phyloP scores from a whole-genome alignment of 2,329 filamentous ascomycete genomes.

The Tetracladium maxilliforme region DNA sequence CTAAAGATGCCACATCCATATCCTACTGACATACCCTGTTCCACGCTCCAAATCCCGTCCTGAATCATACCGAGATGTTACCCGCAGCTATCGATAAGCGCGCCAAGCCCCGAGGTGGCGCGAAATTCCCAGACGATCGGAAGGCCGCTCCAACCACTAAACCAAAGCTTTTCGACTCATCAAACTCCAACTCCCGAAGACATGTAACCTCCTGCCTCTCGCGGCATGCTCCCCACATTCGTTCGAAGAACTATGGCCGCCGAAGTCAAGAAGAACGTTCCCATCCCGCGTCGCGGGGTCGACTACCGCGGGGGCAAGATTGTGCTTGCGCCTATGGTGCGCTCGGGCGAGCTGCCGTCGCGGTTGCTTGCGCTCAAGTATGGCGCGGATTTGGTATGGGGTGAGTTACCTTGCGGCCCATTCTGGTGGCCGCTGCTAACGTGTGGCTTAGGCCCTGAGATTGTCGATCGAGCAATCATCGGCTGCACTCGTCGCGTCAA shows the following conservation, averaged over 20 bases:
- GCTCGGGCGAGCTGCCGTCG: constrained; percentile 88
- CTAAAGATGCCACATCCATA: too few species aligned
- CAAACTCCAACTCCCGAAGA: too few species aligned
- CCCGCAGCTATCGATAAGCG: too few species aligned
- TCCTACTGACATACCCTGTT: too few species aligned
- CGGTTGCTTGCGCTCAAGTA: constrained; percentile 83
- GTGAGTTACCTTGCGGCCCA: constrained; percentile 26
- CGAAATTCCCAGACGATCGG: too few species aligned
- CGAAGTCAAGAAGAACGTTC: constrained; percentile 50
- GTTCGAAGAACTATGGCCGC: constrained; percentile 41
- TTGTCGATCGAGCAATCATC: constrained; percentile 82
- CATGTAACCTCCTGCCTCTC: too few species aligned
- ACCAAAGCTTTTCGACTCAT: too few species aligned
- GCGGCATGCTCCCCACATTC: too few species aligned
- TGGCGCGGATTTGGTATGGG: constrained; percentile 94
- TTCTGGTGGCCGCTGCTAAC: constrained; percentile 5
- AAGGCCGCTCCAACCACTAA: too few species aligned
- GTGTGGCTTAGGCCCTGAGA: constrained; percentile 59
- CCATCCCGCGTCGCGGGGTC: constrained; percentile 76
- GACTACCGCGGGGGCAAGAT: constrained; percentile 91
- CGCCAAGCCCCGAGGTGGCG: too few species aligned
- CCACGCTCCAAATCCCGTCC: too few species aligned
- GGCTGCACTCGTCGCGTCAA: constrained; percentile 71
- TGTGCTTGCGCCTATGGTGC: constrained; percentile 94
- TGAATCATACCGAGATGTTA: too few species aligned